Evolutionary conservation across 805 yeast species (phyloP).

Genomic region (Diddensiella caesifluorescens): DNA sequence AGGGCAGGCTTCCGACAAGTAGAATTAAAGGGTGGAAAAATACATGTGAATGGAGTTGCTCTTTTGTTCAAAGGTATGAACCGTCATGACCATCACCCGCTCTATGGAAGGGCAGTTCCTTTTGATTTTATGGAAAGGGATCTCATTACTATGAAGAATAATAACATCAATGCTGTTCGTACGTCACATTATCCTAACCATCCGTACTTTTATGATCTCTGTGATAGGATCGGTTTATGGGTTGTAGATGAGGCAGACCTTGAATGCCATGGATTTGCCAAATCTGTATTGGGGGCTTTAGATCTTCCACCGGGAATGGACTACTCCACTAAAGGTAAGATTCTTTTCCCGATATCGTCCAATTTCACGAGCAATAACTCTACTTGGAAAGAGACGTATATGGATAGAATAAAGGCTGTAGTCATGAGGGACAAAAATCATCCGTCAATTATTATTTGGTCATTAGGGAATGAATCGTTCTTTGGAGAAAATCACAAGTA

Average conservation of each 20-base stretch:
- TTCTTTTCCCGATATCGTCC: conserved; percentile 12
- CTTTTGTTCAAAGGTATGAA: conserved; percentile 33
- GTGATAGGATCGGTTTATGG: conserved; percentile 33
- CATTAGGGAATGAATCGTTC: conserved; percentile 34
- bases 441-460: conserved; percentile 34
- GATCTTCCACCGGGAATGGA: conserved; percentile 3
- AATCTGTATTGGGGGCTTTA: conserved; percentile 1
- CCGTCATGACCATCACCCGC: conserved; percentile 35
- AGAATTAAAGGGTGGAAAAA: conserved; percentile 25
- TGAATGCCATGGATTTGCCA: conserved; percentile 33
- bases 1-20: conserved; percentile 30
- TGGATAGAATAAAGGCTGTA: conserved; percentile 30
- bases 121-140: conserved; percentile 30
- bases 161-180: conserved; percentile 34
- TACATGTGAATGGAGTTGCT: conserved; percentile 29
- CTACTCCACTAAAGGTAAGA: background rate
- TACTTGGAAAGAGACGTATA: conserved; percentile 31
- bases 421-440: conserved; percentile 32
- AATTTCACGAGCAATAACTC: conserved; percentile 28
- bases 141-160: conserved; percentile 32
- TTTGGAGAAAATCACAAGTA: conserved; percentile 30
- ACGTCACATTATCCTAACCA: conserved; percentile 35
- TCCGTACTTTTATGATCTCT: conserved; percentile 30
- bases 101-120: conserved; percentile 34
- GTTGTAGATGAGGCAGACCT: conserved; percentile 36